phyloP scores from a whole-genome alignment of 1,284 basidiomycete species.

The Ceratobasidium sp. region DNA sequence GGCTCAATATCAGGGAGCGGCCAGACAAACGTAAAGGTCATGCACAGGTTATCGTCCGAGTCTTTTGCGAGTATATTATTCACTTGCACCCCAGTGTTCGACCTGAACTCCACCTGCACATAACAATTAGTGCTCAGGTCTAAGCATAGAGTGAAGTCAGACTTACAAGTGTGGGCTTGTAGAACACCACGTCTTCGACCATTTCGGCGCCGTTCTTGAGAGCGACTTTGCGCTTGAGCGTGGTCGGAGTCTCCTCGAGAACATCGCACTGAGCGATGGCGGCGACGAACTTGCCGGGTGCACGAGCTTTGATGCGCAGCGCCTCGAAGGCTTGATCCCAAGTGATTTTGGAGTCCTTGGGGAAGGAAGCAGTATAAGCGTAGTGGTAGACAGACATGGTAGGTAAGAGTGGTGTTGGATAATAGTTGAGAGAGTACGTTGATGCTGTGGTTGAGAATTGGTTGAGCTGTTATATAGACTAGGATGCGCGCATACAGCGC shows the following conservation, averaged over 20 bases:
- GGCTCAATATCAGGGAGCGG: neutral
- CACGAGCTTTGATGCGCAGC: constrained; percentile 27
- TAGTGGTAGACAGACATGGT: constrained; percentile 26
- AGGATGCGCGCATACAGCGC: no score
- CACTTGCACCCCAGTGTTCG: neutral
- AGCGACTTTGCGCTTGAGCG: constrained; percentile 27
- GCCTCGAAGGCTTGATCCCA: constrained; percentile 28
- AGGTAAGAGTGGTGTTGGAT: neutral
- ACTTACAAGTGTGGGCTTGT: constrained; percentile 18
- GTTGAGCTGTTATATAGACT: neutral
- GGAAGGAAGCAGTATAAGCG: constrained; percentile 31
- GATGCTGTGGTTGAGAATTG: no score
- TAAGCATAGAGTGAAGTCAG: neutral
- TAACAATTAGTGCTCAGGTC: neutral
- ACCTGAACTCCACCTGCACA: constrained; percentile 20
- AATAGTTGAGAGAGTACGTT: neutral
- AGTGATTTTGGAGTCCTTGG: constrained; percentile 27
- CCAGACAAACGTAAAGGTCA: constrained; percentile 29
- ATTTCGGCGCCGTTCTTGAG: neutral
- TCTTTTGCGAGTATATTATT: constrained; percentile 23
- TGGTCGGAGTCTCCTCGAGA: constrained; percentile 19
- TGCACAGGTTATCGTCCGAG: neutral
- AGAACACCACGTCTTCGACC: constrained; percentile 25
- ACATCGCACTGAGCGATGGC: constrained; percentile 20
- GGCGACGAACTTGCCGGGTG: constrained; percentile 17